A percentile compares a stretch with the other conserved stretches of the same genome.
phyloP scores from a whole-genome alignment of 1,284 basidiomycete species.

The Binderoboletus segoi region DNA sequence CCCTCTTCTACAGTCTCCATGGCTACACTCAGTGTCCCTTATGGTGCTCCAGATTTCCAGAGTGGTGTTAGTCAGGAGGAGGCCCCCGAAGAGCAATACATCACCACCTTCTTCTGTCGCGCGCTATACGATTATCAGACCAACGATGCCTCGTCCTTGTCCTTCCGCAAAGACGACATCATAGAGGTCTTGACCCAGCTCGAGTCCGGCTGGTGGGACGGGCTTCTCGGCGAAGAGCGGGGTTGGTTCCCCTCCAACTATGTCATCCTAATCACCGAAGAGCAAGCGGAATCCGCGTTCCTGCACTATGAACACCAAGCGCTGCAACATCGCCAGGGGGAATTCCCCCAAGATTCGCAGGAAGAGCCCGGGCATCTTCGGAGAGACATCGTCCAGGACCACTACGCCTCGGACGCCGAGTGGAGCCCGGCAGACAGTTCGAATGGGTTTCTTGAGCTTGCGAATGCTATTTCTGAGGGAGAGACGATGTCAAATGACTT shows the following conservation, averaged over 20 bases:
- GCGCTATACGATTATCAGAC: constrained; percentile 93
- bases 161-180: constrained; percentile 85
- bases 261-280: constrained; percentile 77
- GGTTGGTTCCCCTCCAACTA: constrained; percentile 99
- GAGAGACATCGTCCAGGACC: constrained; percentile 23
- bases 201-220: constrained; percentile 99
- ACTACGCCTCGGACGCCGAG: constrained; percentile 25
- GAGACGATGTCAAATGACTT: constrained; percentile 64
- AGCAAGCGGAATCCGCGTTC: constrained; percentile 74
- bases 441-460: constrained; percentile 28
- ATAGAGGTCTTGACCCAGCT: constrained; percentile 94
- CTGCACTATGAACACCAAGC: constrained; percentile 48
- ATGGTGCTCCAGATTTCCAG: constrained; percentile 25
- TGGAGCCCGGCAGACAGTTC: constrained; percentile 25
- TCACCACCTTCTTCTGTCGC: constrained; percentile 81
- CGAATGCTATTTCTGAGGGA: constrained; percentile 16
- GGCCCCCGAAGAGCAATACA: constrained; percentile 56
- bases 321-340: constrained; percentile 18
- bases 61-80: constrained; percentile 31
- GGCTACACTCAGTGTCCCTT: constrained; percentile 30
- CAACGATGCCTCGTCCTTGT: constrained; percentile 86
- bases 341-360: constrained; percentile 19
- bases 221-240: constrained; percentile 83
- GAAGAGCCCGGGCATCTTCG: constrained; percentile 9
- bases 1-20: too few species aligned